Evolutionary conservation across 768 basidiomycete species (phyloP), one percentile per base, ranked within the genome.

Genomic region (Boletellus sp.): DNA sequence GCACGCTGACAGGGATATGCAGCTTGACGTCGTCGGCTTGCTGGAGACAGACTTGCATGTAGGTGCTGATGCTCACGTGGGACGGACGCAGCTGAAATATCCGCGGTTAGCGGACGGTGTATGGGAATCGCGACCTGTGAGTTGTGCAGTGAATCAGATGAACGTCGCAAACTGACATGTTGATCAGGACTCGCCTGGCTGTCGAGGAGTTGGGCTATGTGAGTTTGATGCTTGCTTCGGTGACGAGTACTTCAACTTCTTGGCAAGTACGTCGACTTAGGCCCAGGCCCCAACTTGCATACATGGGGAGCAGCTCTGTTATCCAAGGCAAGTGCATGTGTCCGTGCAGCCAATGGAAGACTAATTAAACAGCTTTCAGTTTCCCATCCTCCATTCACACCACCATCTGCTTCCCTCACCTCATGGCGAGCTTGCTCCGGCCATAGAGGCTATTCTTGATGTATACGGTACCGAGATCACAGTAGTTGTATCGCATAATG

Each of bases 401-500:
- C 93, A 94, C 61, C 89, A 94, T 61, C 75, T 94, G 1, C 76
- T 94, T 35, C 92, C 93, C 0, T 94, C 91, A 1, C 93, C 93
- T 17, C 65, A 78, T 48, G 88, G 89, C 8, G 92, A 94, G 64
- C 81, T 94, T 22, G 91, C 90, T 3, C 91, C 91, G 0, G 91
- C 91, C 2, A 94, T 94, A 28, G 87, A 91, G 66, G 91, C 91
- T 3, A 77, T 88, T 3, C 71, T 94, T 13, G 86, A 93, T 45
- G 74, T 91, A 7, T 86, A 83, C 55, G 90, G 91, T 1, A 84
- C 83, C 1, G 76, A 79, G 45, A 80, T 94, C 16, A 84, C 84
- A 6, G 90, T 94, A 0, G 74, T 94, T n/a, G 87, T 94, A 10
- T 78, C 90, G 0, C 93, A 95, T 57, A 94, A 95, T 62, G 93